These are phyloP conservation scores for Citrus trifoliata DNA, from an alignment of 345 rosid genomes.

Conservation along the genomic window DNA sequence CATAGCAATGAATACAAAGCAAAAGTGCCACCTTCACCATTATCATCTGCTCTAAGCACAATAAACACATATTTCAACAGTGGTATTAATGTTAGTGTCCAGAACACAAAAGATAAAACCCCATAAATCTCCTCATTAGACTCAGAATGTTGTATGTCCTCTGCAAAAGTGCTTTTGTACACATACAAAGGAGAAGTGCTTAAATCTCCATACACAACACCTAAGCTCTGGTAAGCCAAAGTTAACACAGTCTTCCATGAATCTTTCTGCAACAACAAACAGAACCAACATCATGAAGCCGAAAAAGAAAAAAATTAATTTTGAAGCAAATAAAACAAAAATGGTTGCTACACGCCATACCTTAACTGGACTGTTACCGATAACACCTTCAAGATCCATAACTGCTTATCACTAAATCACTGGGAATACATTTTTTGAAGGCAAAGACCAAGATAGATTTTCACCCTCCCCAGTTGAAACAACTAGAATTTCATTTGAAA, in stretches of 20 bases:
- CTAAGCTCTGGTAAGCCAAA: slow-evolving; percentile 82
- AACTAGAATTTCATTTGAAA: slow-evolving; percentile 2
- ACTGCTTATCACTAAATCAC: slow-evolving; percentile 25
- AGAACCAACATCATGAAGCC: slow-evolving; percentile 2
- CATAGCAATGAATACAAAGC: slow-evolving; percentile 78
- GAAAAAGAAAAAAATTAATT: slow-evolving; percentile 2
- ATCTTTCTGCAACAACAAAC: slow-evolving; percentile 48
- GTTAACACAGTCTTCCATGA: slow-evolving; percentile 76
- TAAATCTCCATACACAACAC: slow-evolving; percentile 89
- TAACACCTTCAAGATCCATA: slow-evolving; percentile 68
- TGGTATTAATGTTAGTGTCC: slow-evolving; percentile 81
- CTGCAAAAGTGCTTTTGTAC: slow-evolving; percentile 81
- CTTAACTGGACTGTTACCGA: slow-evolving; percentile 48
- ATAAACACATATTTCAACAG: slow-evolving; percentile 70
- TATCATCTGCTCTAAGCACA: slow-evolving; percentile 84
- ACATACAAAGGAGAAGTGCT: slow-evolving; percentile 86
- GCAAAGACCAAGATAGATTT: slow-evolving; percentile 24
- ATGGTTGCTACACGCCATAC: slow-evolving; percentile 29
- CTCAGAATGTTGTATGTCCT: slow-evolving; percentile 77
- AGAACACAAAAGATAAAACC: slow-evolving; percentile 75
- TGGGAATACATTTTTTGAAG: slow-evolving; percentile 28
- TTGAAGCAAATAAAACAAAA: slow-evolving; percentile 1
- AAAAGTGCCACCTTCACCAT: slow-evolving; percentile 91
- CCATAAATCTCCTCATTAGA: slow-evolving; percentile 89
- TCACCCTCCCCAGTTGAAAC: slow-evolving; percentile 31